Evolutionary conservation across 2,329 filamentous ascomycete species (phyloP), one percentile per base, ranked within the genome.

Genomic region (Coniochaeta pulveracea): DNA sequence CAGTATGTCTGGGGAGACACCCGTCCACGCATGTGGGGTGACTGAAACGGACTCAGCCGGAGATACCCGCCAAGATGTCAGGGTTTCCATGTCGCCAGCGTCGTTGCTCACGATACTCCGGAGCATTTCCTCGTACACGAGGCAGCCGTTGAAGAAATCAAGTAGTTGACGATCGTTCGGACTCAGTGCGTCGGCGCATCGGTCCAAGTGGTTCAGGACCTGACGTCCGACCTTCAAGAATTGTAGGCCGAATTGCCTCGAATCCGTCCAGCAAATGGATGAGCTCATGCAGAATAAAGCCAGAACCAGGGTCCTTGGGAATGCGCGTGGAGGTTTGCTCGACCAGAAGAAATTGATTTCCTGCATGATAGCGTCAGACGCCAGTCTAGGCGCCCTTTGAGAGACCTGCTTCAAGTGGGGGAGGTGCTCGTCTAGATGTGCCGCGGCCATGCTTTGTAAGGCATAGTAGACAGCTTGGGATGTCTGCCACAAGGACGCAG

Each of bases 221-320:
- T 26, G 35, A n/a, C 46, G 37, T 1, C 46, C 46, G 17, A 46
- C 43, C 21, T 42, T 36, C 8, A 49, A 37, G 19, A 41, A 48
- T 9, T 44, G 40, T 10, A 44, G 40, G 3, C 47, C 47, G 3
- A 48, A 42, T 25, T 47, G 41, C 4, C 43, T 42, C 2, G 45
- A 33, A 15, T 49, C 47, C 28, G 47, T 39, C 47, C 47, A 49
- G 34, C 42, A 44, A 39, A 48, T 43, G 16, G 47, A 49, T 8
- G 47, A 49, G 26, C 47, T 49, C 47, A 49, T 47, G 36, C 47
- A 49, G 27, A 49, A 49, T 8, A 49, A 34, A 1, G 47, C 42
- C 9, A 49, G 19, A 9, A 49, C 38, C 5, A 49, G 38, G 12
- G 40, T 45, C 11, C 37, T 40, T 5, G 47, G 47, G 14, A 47